Percentiles rank a stretch among this genome's conserved stretches.
These are phyloP conservation scores for Ceratocystis harringtonii DNA, from an alignment of 2,329 filamentous ascomycete species.

Conservation along the genomic window DNA sequence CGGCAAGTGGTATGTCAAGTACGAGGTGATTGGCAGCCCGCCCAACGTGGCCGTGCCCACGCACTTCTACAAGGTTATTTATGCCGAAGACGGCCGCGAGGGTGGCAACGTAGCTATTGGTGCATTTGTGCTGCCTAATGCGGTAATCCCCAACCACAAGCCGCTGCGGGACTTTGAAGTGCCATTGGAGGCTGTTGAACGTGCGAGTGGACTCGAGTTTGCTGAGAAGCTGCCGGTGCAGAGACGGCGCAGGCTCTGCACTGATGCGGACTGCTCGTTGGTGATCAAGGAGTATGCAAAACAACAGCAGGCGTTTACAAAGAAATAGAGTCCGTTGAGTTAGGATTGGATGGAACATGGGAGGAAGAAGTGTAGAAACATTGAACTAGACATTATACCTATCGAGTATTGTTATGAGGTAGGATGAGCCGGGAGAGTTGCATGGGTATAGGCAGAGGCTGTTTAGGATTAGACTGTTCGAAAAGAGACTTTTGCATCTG, in stretches of 20 bases:
- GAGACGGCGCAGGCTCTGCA: constrained; percentile 65
- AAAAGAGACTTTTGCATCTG: too few species aligned
- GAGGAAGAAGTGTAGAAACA: not conserved
- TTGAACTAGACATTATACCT: not conserved
- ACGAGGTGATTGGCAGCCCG: constrained; percentile 89
- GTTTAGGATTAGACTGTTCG: too few species aligned
- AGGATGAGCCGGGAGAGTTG: not conserved
- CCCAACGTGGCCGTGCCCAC: constrained; percentile 93
- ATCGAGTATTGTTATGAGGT: not conserved
- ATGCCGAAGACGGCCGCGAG: constrained; percentile 64
- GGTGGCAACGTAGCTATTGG: constrained; percentile 71
- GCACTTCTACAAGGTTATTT: constrained; percentile 99
- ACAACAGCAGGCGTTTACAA: constrained; percentile 43
- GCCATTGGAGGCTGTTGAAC: constrained; percentile 79
- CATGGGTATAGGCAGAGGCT: not conserved
- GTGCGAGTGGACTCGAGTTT: constrained; percentile 85
- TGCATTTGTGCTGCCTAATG: constrained; percentile 91
- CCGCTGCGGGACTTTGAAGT: constrained; percentile 87
- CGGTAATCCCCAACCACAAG: constrained; percentile 72
- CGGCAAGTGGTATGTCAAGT: constrained; percentile 87
- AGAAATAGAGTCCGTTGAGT: constrained; percentile 20
- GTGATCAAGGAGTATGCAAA: constrained; percentile 66
- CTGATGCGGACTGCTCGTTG: constrained; percentile 71
- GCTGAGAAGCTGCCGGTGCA: constrained; percentile 59
- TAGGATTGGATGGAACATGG: not conserved